Conservation (phyloP, 441 rosid species). For the Brassica hybrid region DNA sequence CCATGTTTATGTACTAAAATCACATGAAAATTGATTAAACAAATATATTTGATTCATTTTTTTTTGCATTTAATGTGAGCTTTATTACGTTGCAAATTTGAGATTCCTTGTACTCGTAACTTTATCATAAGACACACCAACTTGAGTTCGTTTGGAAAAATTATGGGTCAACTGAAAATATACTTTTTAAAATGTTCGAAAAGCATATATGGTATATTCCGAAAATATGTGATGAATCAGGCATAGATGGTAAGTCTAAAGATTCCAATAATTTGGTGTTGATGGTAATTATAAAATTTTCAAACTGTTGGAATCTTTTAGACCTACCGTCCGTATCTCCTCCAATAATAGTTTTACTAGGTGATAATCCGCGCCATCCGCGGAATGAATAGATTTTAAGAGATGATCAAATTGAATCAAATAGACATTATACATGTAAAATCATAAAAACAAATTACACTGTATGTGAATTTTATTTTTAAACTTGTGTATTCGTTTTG, state of each 20-base stretch:
- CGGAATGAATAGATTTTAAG: too few relatives aligned
- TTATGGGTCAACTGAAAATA: background rate
- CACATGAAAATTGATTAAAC: slow-evolving; percentile 1
- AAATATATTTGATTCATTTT: background rate
- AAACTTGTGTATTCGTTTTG: too few relatives aligned
- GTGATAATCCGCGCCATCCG: too few relatives aligned
- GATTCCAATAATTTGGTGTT: background rate
- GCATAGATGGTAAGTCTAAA: background rate
- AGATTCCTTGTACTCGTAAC: background rate
- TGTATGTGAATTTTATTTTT: too few relatives aligned
- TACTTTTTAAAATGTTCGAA: background rate
- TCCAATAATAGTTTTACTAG: background rate
- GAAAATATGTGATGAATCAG: background rate
- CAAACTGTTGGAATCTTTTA: background rate
- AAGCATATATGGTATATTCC: slow-evolving; percentile 17
- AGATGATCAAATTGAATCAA: too few relatives aligned
- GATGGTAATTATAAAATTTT: background rate
- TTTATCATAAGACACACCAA: background rate
- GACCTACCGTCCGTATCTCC: background rate
- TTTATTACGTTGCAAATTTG: background rate
- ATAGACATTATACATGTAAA: too few relatives aligned
- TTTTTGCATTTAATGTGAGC: background rate
- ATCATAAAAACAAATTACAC: too few relatives aligned
- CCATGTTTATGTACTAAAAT: background rate
- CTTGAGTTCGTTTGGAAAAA: background rate